phyloP scores from a whole-genome alignment of 129 eudicot species.

The Flaveria sonorensis region DNA sequence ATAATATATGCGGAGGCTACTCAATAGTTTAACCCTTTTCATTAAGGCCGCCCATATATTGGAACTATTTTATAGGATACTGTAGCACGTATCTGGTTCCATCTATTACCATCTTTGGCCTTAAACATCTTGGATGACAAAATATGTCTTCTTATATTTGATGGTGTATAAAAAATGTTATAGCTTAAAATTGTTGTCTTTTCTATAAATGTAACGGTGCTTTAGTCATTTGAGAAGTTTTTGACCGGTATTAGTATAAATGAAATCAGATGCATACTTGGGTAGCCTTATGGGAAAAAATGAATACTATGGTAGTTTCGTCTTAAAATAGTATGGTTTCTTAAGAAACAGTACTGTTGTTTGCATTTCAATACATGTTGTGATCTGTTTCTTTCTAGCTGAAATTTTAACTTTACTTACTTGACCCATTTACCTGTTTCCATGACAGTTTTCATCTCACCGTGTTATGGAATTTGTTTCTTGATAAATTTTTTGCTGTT shows the following conservation, averaged over 20 bases:
- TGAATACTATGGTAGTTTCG: not conserved
- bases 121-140: not conserved
- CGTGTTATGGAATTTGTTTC: not conserved
- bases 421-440: not conserved
- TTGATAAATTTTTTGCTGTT: not conserved
- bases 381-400: not conserved
- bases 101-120: not conserved
- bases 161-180: not conserved
- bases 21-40: not conserved
- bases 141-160: not conserved
- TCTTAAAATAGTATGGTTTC: not conserved
- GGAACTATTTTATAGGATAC: not conserved
- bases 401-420: not conserved
- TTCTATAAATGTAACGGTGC: not conserved
- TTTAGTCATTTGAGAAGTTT: not conserved
- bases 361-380: not conserved
- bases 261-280: not conserved
- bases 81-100: not conserved
- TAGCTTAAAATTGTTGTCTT: not conserved
- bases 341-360: not conserved
- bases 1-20: not conserved
- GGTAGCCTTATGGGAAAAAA: not conserved
- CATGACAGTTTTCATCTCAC: not conserved
- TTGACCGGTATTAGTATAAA: not conserved
- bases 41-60: not conserved